Base-by-base conservation (phyloP, 2,329 filamentous ascomycete species). In the Cytospora paraplurivora region DNA sequence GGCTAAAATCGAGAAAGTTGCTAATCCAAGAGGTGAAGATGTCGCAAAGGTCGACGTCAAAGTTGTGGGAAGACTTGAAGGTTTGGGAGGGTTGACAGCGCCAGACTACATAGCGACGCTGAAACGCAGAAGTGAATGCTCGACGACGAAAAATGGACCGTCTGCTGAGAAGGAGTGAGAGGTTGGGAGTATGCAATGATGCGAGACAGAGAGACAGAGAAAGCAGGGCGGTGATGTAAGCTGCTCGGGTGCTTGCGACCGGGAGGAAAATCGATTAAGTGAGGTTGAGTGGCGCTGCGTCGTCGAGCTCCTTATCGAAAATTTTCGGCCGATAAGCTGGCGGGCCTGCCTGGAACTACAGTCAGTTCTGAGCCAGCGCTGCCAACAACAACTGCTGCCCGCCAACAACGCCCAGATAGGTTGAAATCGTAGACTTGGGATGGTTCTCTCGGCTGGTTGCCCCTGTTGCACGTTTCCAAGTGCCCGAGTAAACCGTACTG, bases 261-360 rank as follows among this genome's bases (percentile, higher is more conserved):
- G 44, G 21, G n/a, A 47, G 7, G n/a, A 12, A 21, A 21, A 21
- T 21, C 19, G 44, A 21, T 19, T 19, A 47, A 47, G 44, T 47
- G 44, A 44, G 38, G 17, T 15, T 44, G 41, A 47, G 44, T 47
- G 44, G 51, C 44, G 59, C 62, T 62, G 64, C 62, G 65, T 65
- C 53, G 27, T 60, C 34, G 59, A 59, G 44, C 37, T 49, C 50
- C 65, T 65, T 66, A 66, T 66, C 65, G 60, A 53, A 64, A 65
- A 59, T 62, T 64, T 58, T 62, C 41, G 49, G 44, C 56, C 62
- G 65, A 66, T 66, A 66, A 66, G 65, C 58, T 41, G 52, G 53
- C 58, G 44, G 41, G 44, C n/a, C 44, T 21, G 12, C 7, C 44
- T 8, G 15, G 51, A 19, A 38, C 8, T 21, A 37, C 35, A 44